Percentiles rank a stretch among this genome's conserved stretches.
phyloP scores from a whole-genome alignment of 1,139 yeast species.

The Pichia terricola region DNA sequence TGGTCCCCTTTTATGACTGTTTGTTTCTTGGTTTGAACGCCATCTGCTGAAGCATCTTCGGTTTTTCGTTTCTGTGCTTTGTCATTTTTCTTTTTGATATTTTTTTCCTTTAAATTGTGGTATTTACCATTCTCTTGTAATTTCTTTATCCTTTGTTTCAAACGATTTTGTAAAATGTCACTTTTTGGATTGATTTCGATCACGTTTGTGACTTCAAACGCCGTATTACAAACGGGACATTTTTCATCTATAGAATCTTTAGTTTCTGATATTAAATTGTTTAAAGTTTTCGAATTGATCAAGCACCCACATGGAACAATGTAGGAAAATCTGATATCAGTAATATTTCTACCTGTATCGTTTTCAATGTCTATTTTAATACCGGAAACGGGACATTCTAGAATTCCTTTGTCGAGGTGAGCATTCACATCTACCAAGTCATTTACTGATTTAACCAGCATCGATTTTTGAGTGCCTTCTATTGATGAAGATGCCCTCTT shows the following conservation, averaged over 20 bases:
- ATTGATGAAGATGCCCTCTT: conserved; percentile 4
- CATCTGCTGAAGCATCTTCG: too few species aligned
- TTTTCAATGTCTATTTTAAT: conserved; percentile 8
- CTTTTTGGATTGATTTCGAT: conserved; percentile 24
- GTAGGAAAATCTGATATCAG: conserved; percentile 23
- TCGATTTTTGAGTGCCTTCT: conserved; percentile 16
- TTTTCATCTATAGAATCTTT: conserved; percentile 2
- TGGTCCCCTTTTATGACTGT: too few species aligned
- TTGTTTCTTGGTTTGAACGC: too few species aligned
- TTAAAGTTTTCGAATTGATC: conserved; percentile 34
- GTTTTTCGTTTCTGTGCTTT: conserved; percentile 23
- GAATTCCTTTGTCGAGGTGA: conserved; percentile 8
- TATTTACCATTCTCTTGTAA: conserved; percentile 30
- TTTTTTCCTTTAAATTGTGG: conserved; percentile 38
- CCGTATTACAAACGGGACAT: conserved; percentile 35
- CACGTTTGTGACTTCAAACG: conserved; percentile 1
- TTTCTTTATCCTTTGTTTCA: conserved; percentile 27
- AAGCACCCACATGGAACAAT: conserved; percentile 49
- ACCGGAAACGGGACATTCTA: conserved; percentile 18
- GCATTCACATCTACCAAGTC: conserved; percentile 41
- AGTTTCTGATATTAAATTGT: conserved; percentile 10
- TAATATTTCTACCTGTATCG: conserved; percentile 7
- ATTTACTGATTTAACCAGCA: conserved; percentile 25
- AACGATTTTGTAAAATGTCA: conserved; percentile 25
- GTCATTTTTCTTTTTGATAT: background rate